Evolutionary conservation across 352 stramenopile species (phyloP).

Genomic region (Elongisporangium prolatum): DNA sequence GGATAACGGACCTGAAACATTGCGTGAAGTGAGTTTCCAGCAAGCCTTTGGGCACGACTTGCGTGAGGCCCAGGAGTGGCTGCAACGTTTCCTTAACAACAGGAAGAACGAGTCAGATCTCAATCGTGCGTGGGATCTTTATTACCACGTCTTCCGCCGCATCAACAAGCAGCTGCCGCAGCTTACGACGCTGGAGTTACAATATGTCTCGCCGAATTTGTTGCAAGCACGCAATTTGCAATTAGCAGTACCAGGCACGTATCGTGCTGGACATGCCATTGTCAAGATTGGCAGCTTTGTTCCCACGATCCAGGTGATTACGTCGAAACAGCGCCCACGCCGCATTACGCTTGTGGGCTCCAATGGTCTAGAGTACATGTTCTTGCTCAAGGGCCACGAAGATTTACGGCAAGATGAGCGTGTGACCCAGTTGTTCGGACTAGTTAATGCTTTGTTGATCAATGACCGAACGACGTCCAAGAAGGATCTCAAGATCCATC

Average conservation of each 20-base stretch:
- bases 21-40: constrained; percentile 78
- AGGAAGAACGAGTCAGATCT: constrained; percentile 75
- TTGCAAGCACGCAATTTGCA: constrained; percentile 90
- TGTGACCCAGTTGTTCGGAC: constrained; percentile 99
- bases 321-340: constrained; percentile 96
- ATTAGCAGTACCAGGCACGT: constrained; percentile 94
- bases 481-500: constrained; percentile 96
- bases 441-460: constrained; percentile 98
- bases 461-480: constrained; percentile 95
- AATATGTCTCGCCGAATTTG: constrained; percentile 94
- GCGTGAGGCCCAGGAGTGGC: constrained; percentile 74
- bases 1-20: constrained; percentile 79
- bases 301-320: constrained; percentile 94
- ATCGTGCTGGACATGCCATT: constrained; percentile 59
- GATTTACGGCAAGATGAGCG: constrained; percentile 99
- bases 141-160: constrained; percentile 96
- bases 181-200: constrained; percentile 95
- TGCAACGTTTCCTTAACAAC: constrained; percentile 59
- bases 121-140: constrained; percentile 97
- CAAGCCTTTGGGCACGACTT: constrained; percentile 92
- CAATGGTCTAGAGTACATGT: constrained; percentile 98
- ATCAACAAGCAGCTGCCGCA: constrained; percentile 89
- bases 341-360: constrained; percentile 94
- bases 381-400: constrained; percentile 99
- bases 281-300: constrained; percentile 89